Conservation (phyloP, 768 basidiomycete genomes). For the Cyathus striatus region DNA sequence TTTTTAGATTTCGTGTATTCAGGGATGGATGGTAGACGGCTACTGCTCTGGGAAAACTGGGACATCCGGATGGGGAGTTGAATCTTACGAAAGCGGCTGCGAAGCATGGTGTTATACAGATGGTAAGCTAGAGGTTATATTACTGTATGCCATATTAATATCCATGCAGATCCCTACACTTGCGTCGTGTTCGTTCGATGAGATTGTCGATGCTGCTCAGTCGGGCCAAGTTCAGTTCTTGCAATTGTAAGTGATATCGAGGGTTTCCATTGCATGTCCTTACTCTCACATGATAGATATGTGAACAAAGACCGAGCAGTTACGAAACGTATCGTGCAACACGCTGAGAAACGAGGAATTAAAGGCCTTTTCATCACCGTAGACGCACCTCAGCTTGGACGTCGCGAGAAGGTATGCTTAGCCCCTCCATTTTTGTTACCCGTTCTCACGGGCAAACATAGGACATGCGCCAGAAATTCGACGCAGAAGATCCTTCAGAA, state of each 20-base stretch:
- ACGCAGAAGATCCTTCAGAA: constrained; percentile 64
- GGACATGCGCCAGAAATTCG: constrained; percentile 98
- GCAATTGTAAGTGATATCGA: constrained; percentile 51
- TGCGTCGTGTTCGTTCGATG: constrained; percentile 93
- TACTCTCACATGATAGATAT: constrained; percentile 41
- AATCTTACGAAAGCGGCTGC: constrained; percentile 86
- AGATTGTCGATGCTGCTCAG: constrained; percentile 78
- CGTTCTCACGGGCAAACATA: constrained; percentile 8
- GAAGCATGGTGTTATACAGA: constrained; percentile 57
- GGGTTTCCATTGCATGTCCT: neutral
- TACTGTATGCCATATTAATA: neutral
- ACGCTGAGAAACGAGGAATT: constrained; percentile 86
- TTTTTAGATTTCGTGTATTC: neutral
- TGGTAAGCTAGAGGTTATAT: constrained; percentile 22
- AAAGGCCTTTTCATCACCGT: constrained; percentile 96
- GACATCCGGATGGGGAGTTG: constrained; percentile 93
- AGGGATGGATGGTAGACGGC: constrained; percentile 38
- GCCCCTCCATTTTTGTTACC: neutral
- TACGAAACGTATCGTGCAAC: constrained; percentile 82
- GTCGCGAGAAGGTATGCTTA: constrained; percentile 67
- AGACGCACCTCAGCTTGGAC: constrained; percentile 93
- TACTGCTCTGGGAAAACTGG: constrained; percentile 88
- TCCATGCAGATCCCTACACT: constrained; percentile 85
- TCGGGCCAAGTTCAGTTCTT: constrained; percentile 81
- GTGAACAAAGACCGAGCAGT: constrained; percentile 88